Conservation (phyloP, 163 green algal genomes). For the Volvox carteri region DNA sequence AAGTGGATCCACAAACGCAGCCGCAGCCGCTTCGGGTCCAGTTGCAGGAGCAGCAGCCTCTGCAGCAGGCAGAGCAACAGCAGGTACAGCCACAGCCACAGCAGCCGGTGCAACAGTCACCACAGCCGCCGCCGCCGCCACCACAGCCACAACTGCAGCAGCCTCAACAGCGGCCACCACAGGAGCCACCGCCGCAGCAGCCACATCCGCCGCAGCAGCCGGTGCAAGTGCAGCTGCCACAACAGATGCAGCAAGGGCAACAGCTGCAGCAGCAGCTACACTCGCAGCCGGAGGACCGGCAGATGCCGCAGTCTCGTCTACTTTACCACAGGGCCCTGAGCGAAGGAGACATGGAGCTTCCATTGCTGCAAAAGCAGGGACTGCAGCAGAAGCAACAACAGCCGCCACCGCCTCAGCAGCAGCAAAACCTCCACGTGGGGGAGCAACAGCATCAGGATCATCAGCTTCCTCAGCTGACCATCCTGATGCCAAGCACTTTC, state of each 20-base stretch:
- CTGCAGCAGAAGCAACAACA: not conserved
- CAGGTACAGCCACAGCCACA: too few relatives aligned
- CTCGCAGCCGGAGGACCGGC: not conserved
- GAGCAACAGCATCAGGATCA: not conserved
- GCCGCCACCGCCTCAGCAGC: not conserved
- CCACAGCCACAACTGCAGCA: too few relatives aligned
- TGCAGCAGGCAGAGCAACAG: too few relatives aligned
- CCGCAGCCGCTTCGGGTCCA: too few relatives aligned
- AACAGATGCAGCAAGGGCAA: not conserved
- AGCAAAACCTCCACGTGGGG: not conserved
- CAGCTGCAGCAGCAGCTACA: not conserved
- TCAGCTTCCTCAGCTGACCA: not conserved
- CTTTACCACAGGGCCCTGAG: too few relatives aligned
- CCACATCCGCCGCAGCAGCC: not conserved
- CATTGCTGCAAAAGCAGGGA: not conserved
- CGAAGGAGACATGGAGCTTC: too few relatives aligned
- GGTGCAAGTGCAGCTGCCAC: not conserved
- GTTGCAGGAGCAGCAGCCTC: too few relatives aligned
- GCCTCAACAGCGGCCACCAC: too few relatives aligned
- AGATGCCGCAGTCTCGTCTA: not conserved
- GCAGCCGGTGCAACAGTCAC: too few relatives aligned
- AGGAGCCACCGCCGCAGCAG: not conserved
- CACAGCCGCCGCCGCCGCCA: too few relatives aligned
- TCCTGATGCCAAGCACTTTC: slow-evolving; percentile 27
- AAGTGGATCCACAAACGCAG: too few relatives aligned